phyloP scores from a whole-genome alignment of 2,329 filamentous ascomycete genomes.

The Ceratocystiopsis sp. region DNA sequence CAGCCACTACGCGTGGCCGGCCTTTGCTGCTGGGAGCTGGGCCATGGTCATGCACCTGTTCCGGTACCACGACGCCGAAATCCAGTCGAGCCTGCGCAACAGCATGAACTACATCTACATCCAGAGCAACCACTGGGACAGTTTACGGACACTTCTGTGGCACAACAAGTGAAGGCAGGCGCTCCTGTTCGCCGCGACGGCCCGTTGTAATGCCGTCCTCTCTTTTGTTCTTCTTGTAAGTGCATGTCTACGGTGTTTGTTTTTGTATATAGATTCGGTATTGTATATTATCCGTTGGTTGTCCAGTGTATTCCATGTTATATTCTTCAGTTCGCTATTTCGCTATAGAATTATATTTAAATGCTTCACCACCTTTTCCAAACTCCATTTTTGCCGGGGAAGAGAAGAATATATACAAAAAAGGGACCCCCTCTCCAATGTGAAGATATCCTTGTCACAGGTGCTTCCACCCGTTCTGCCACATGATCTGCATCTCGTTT shows the following conservation, averaged over 20 bases:
- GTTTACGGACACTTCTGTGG: constrained; percentile 65
- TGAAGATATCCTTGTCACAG: constrained; percentile 21
- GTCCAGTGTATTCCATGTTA: background rate
- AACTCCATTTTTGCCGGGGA: background rate
- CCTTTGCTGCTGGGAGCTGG: constrained; percentile 84
- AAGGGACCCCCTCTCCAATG: no score
- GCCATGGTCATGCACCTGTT: constrained; percentile 92
- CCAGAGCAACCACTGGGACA: constrained; percentile 81
- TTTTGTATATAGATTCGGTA: background rate
- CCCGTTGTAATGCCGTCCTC: background rate
- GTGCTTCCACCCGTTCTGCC: constrained; percentile 41
- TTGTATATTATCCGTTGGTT: constrained; percentile 1
- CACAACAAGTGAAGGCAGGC: constrained; percentile 47
- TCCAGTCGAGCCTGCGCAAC: constrained; percentile 79
- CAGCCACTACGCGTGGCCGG: constrained; percentile 68
- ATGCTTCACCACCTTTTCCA: background rate
- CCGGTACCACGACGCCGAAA: constrained; percentile 73
- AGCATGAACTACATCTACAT: constrained; percentile 97
- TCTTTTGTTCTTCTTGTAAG: background rate
- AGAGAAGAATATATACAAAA: background rate
- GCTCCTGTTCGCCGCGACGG: no score
- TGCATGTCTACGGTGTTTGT: no score
- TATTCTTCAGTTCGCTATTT: background rate
- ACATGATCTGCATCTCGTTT: constrained; percentile 43
- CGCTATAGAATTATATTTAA: background rate